A percentile compares a stretch with the other conserved stretches of the same genome.
These are phyloP conservation scores for Orobanche coerulescens DNA, from an alignment of 257 asterid species.

Conservation along the genomic window DNA sequence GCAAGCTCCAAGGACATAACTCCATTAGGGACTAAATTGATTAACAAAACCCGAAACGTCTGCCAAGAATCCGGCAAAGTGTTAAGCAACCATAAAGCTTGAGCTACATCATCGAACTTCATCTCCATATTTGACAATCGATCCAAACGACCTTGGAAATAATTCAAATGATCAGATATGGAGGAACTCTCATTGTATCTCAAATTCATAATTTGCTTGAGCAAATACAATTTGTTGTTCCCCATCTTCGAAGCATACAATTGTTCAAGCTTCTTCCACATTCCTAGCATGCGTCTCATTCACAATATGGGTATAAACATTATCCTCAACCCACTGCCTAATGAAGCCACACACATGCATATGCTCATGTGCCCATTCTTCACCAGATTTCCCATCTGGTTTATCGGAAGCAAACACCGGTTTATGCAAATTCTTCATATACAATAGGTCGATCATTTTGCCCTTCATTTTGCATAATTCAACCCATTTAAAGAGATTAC, in stretches of 20 bases:
- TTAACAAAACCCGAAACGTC: not conserved
- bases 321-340: conserved; percentile 9
- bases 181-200: conserved; percentile 1
- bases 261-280: conserved; percentile 15
- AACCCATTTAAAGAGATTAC: too few species aligned
- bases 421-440: too few species aligned
- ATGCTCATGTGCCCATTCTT: too few species aligned
- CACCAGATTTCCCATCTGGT: too few species aligned
- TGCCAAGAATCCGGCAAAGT: conserved; percentile 4
- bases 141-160: not conserved
- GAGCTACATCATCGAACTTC: conserved; percentile 12
- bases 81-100: conserved; percentile 8
- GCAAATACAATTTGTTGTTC: conserved; percentile 16
- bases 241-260: conserved; percentile 10
- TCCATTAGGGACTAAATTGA: not conserved
- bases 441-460: too few species aligned
- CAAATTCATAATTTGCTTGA: conserved; percentile 15
- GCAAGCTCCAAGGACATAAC: not conserved
- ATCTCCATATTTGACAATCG: not conserved
- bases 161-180: conserved; percentile 18
- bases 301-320: conserved; percentile 1
- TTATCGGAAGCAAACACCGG: too few species aligned
- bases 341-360: not conserved
- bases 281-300: not conserved
- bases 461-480: too few species aligned